phyloP scores from a whole-genome alignment of 2,329 filamentous ascomycete species.

The Aspergillus transmontanensis region DNA sequence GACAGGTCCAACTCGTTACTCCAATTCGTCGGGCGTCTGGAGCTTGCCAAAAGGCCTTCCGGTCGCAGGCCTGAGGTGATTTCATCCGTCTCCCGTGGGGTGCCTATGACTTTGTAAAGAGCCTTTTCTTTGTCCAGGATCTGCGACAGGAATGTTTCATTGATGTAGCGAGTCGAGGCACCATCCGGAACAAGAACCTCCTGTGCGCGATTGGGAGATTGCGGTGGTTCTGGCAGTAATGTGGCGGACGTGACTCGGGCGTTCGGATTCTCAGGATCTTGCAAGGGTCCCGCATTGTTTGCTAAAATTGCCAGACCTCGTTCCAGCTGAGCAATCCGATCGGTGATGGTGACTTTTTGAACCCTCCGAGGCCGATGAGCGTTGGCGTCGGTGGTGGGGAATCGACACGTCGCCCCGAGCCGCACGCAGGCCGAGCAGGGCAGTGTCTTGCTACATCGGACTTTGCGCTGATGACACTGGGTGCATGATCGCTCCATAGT shows the following conservation, averaged over 20 bases:
- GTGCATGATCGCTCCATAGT: constrained; percentile 18
- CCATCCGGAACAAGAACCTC: constrained; percentile 15
- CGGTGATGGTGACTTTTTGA: constrained; percentile 8
- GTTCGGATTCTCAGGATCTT: not conserved
- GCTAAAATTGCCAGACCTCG: not conserved
- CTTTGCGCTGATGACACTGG: constrained; percentile 23
- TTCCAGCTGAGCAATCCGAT: constrained; percentile 15
- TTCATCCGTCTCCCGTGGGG: not conserved
- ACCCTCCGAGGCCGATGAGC: constrained; percentile 13
- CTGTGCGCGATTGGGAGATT: not conserved
- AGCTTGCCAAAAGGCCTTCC: not conserved
- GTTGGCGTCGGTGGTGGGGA: constrained; percentile 16
- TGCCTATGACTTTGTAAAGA: constrained; percentile 9
- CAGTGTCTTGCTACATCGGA: constrained; percentile 15
- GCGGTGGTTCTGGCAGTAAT: constrained; percentile 2
- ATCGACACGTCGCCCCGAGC: constrained; percentile 13
- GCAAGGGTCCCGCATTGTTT: not conserved
- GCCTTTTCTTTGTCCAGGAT: constrained; percentile 17
- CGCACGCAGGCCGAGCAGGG: constrained; percentile 19
- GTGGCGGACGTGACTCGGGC: not conserved
- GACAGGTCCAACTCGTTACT: constrained; percentile 3
- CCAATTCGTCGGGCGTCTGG: not conserved
- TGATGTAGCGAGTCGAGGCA: constrained; percentile 19
- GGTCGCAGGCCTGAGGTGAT: not conserved
- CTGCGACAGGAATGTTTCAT: constrained; percentile 17